Percentiles rank a stretch among this genome's conserved stretches.
phyloP scores from a whole-genome alignment of 257 asterid species.

The Gentiana straminea region DNA sequence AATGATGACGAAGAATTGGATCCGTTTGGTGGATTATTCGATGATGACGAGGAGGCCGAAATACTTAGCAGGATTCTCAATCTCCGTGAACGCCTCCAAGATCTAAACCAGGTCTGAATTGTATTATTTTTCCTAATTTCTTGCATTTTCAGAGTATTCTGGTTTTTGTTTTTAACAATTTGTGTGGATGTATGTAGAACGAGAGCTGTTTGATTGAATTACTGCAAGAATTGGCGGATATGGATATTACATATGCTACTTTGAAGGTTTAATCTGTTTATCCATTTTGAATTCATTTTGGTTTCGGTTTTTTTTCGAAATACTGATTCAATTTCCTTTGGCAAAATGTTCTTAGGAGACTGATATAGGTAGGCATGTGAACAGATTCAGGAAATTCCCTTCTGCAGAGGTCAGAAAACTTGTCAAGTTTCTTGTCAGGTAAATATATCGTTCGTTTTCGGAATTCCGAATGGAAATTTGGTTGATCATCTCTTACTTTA shows the following conservation, averaged over 20 bases:
- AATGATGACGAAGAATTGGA: constrained; percentile 37
- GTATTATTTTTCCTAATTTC: not conserved
- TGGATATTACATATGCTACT: constrained; percentile 83
- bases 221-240: constrained; percentile 69
- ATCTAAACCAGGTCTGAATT: constrained; percentile 51
- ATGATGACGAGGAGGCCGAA: constrained; percentile 46
- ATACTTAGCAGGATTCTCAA: constrained; percentile 49
- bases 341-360: constrained; percentile 43
- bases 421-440: constrained; percentile 96
- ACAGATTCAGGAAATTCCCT: constrained; percentile 69
- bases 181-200: constrained; percentile 25
- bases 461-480: too few relatives aligned
- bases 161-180: not conserved
- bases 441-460: not conserved
- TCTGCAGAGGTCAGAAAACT: constrained; percentile 66
- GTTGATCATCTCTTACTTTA: too few relatives aligned
- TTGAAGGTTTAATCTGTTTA: constrained; percentile 38
- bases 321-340: not conserved
- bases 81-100: constrained; percentile 75
- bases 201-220: constrained; percentile 67
- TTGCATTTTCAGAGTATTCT: not conserved
- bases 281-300: not conserved
- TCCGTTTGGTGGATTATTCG: constrained; percentile 52
- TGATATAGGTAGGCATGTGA: constrained; percentile 88
- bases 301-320: not conserved